Conservation (phyloP, 495 filamentous ascomycete genomes). For the Aspergillus kassunensis region DNA sequence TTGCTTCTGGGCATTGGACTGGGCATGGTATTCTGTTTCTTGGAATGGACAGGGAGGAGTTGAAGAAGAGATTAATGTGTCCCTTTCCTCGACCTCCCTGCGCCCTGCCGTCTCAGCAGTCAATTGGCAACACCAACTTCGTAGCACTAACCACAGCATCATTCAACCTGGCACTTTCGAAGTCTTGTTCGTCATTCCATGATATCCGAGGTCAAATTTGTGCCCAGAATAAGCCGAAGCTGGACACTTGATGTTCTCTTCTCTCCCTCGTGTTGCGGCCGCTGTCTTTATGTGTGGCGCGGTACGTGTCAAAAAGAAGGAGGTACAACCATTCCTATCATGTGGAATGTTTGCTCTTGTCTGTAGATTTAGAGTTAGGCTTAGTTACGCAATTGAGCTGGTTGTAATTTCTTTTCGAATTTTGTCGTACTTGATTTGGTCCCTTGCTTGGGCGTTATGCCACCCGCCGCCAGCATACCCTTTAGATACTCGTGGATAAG, state of each 20-base stretch:
- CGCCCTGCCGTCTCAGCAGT: not conserved
- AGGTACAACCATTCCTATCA: conserved; percentile 34
- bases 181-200: conserved; percentile 47
- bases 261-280: conserved; percentile 49
- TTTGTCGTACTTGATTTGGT: not conserved
- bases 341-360: too few relatives aligned
- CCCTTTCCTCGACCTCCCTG: not conserved
- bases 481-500: not conserved
- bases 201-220: conserved; percentile 50
- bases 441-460: conserved; percentile 3
- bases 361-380: not conserved
- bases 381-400: not conserved
- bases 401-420: not conserved
- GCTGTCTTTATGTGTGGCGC: conserved; percentile 34
- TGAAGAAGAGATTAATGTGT: not conserved
- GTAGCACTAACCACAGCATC: too few relatives aligned
- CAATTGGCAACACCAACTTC: not conserved
- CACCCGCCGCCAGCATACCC: not conserved
- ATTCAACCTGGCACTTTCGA: conserved; percentile 38
- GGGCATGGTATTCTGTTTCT: too few relatives aligned
- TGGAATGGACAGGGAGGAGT: not conserved
- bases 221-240: conserved; percentile 38
- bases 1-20: too few relatives aligned
- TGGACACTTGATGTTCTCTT: conserved; percentile 25
- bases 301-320: conserved; percentile 48